Base-by-base conservation (phyloP, 2,329 filamentous ascomycete genomes). In the Fusarium humuli region DNA sequence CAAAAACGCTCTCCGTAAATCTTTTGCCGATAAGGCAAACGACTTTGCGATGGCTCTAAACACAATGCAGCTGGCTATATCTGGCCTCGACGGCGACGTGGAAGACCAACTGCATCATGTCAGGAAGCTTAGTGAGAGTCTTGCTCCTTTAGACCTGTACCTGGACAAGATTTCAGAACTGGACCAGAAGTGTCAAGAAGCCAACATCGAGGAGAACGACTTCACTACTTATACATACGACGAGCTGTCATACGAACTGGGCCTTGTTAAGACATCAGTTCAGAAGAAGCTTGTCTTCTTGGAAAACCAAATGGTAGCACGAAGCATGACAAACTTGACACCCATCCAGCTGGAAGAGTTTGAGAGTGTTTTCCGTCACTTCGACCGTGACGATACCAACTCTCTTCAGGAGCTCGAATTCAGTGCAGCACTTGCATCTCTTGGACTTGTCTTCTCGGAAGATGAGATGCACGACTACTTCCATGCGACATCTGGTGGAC, bases 161-260 rank as follows among this genome's bases (percentile, higher is more conserved):
- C 87, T 99, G 42, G 90, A 93, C 69, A 92, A 94, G 69, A 98
- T 99, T 77, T 92, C 90, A 16, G 89, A 89, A 13, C 87, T 98
- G 49, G 94, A 98, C 77, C 89, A 90, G 69, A 94, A 97, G 81
- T 99, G 96, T 79, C 88, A 91, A 65, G 95, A 98, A 83, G 96
- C 96, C 67, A 98, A 99, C 79, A 98, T 99, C 70, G 96, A 99
- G 81, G 96, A 99, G 77, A 99, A 99, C 80, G 96, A 99, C 83
- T 98, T 96, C 80, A 99, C 96, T n/a, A 98, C 95, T 11, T 98
- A 98, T 82, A 97, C 95, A 12, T 96, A 98, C 79, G 96, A 99
- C 78, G 96, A 99, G 81, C 87, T 99, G 44, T 90, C 90, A 65
- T 99, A 99, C 82, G 96, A 99, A 81, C 87, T 98, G 62, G 91